Evolutionary conservation across 2,329 filamentous ascomycete species (phyloP).

Genomic region (Blumeria hordei): DNA sequence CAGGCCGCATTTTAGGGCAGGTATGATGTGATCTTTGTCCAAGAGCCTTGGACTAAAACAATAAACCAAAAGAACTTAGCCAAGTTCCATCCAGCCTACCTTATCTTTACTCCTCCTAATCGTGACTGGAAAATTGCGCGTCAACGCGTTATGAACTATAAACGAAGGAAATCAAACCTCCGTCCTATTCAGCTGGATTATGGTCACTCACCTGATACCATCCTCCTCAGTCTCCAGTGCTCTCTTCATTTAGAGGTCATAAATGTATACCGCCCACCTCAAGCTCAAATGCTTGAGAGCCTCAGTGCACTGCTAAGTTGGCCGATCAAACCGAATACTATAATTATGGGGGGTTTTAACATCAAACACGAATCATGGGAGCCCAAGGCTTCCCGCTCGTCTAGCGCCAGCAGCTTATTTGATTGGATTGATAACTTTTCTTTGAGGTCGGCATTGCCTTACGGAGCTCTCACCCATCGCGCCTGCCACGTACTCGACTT

Average conservation of each 20-base stretch:
- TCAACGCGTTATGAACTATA: too few species aligned
- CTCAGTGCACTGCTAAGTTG: too few species aligned
- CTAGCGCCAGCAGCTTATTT: background rate
- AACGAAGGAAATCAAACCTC: too few species aligned
- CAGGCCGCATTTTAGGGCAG: background rate
- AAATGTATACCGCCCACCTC: background rate
- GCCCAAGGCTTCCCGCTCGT: background rate
- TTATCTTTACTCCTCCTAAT: too few species aligned
- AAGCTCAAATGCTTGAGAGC: too few species aligned
- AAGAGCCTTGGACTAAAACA: background rate
- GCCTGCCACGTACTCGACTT: background rate
- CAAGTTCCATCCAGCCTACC: background rate
- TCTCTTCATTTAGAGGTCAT: background rate
- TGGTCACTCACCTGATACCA: background rate
- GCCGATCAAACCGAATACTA: too few species aligned
- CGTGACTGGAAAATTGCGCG: too few species aligned
- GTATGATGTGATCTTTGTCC: background rate
- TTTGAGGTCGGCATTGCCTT: background rate
- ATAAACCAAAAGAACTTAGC: background rate
- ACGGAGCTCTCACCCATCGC: background rate
- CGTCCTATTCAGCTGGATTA: background rate
- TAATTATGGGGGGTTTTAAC: too few species aligned
- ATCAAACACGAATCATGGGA: background rate
- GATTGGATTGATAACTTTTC: background rate
- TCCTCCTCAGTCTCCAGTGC: background rate